These are phyloP conservation scores for Myxozyma vanderwaltii DNA, from an alignment of 805 yeast genomes.

Conservation along the genomic window DNA sequence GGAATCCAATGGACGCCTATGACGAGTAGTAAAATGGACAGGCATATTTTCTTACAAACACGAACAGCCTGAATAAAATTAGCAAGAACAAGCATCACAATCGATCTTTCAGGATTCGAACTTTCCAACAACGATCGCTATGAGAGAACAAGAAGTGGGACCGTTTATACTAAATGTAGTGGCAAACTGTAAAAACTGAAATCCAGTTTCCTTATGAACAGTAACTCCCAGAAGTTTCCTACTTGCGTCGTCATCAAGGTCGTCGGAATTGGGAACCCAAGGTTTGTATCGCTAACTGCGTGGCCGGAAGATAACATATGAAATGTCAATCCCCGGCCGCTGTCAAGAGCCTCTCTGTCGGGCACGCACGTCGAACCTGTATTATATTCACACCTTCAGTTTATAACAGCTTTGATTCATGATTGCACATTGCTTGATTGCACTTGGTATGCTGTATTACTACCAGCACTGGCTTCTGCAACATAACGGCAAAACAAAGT, in stretches of 20 bases:
- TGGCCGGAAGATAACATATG: too few relatives aligned
- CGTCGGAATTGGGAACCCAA: constrained; percentile 6
- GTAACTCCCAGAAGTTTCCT: constrained; percentile 1
- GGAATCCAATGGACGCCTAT: constrained; percentile 8
- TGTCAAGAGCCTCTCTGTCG: constrained; percentile 4
- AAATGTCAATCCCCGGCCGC: constrained; percentile 11
- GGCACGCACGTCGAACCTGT: constrained; percentile 5
- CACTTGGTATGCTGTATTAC: too few relatives aligned
- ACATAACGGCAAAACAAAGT: too few relatives aligned
- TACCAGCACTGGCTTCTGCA: too few relatives aligned
- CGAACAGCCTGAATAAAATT: constrained; percentile 18
- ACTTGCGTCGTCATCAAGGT: neutral
- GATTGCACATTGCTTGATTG: too few relatives aligned
- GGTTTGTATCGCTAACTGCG: too few relatives aligned
- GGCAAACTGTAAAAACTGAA: neutral
- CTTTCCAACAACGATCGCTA: constrained; percentile 13
- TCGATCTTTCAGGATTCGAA: neutral
- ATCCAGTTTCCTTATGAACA: neutral
- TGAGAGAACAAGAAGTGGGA: constrained; percentile 26
- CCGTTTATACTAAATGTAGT: constrained; percentile 7
- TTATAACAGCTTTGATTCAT: too few relatives aligned
- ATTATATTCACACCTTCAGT: constrained; percentile 3
- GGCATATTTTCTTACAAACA: constrained; percentile 16
- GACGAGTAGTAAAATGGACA: constrained; percentile 3
- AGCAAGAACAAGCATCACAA: constrained; percentile 12